These are phyloP conservation scores for Kodamaea plutei DNA, from an alignment of 1,139 yeast species.

Conservation along the genomic window DNA sequence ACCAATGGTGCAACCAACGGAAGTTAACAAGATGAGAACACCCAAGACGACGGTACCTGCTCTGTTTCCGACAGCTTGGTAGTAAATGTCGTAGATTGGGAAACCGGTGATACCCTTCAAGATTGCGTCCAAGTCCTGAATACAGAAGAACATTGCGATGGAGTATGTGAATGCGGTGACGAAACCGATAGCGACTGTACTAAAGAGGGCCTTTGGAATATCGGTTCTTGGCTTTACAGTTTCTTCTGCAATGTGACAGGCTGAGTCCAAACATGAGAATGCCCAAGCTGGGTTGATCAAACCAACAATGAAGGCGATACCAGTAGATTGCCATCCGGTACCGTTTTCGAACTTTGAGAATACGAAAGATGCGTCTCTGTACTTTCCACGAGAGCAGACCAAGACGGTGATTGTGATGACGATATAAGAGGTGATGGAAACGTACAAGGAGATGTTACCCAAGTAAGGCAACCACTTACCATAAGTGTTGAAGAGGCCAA, in stretches of 20 bases:
- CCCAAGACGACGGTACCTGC: constrained; percentile 62
- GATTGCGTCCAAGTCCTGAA: constrained; percentile 46
- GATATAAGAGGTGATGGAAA: constrained; percentile 50
- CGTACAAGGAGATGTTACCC: constrained; percentile 50
- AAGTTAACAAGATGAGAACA: constrained; percentile 53
- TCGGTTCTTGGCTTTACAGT: constrained; percentile 54
- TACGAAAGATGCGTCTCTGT: constrained; percentile 55
- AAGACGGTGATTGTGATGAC: constrained; percentile 55
- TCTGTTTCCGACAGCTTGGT: constrained; percentile 52
- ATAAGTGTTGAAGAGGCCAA: constrained; percentile 53
- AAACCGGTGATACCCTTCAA: constrained; percentile 50
- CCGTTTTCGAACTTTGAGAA: constrained; percentile 57
- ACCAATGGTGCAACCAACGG: constrained; percentile 66
- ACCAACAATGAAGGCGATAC: constrained; percentile 63
- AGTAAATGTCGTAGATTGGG: constrained; percentile 59
- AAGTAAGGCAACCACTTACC: constrained; percentile 54
- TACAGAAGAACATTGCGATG: constrained; percentile 60
- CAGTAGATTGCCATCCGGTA: constrained; percentile 62
- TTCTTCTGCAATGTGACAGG: constrained; percentile 70
- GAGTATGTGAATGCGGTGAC: constrained; percentile 56
- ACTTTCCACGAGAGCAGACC: constrained; percentile 52
- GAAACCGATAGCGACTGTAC: constrained; percentile 65
- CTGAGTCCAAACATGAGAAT: constrained; percentile 64
- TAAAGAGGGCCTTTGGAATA: constrained; percentile 60
- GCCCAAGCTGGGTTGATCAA: constrained; percentile 68